Percentiles rank a stretch among this genome's conserved stretches.
Conservation (phyloP, 2,329 filamentous ascomycete species). For the Claviceps capensis region DNA sequence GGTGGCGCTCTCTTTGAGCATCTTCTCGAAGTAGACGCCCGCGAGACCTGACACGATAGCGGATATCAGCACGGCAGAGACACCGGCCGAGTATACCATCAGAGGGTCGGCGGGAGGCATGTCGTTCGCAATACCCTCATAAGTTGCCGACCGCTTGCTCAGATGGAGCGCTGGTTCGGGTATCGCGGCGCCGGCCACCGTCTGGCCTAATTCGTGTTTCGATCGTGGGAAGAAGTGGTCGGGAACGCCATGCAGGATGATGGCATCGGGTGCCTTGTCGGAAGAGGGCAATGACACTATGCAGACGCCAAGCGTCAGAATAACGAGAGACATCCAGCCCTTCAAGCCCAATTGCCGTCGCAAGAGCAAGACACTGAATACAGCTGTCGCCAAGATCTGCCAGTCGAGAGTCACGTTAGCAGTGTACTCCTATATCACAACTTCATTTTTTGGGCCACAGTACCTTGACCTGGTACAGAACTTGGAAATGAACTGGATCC, state of each 20-base stretch:
- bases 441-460: constrained; percentile 5
- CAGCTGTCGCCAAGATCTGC: constrained; percentile 70
- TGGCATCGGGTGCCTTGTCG: constrained; percentile 37
- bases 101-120: constrained; percentile 30
- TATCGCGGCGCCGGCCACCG: constrained; percentile 12
- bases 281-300: constrained; percentile 68
- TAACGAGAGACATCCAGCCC: constrained; percentile 67
- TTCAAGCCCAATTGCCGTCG: constrained; percentile 54
- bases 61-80: constrained; percentile 64
- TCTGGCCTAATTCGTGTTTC: constrained; percentile 59
- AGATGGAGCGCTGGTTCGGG: constrained; percentile 13
- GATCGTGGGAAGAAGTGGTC: constrained; percentile 65
- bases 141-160: constrained; percentile 66
- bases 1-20: constrained; percentile 70
- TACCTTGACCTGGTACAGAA: constrained; percentile 82
- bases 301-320: constrained; percentile 70
- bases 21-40: constrained; percentile 80
- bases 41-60: constrained; percentile 73
- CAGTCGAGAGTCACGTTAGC: background rate
- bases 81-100: constrained; percentile 68
- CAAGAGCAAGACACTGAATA: constrained; percentile 73
- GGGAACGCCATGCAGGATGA: constrained; percentile 48
- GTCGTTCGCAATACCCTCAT: constrained; percentile 68
- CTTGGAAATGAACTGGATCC: constrained; percentile 84
- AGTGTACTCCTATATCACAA: background rate